A percentile compares a stretch with the other conserved stretches of the same genome.
These are phyloP conservation scores for Botrytis sinoallii DNA, from an alignment of 2,329 filamentous ascomycete species.

Conservation along the genomic window DNA sequence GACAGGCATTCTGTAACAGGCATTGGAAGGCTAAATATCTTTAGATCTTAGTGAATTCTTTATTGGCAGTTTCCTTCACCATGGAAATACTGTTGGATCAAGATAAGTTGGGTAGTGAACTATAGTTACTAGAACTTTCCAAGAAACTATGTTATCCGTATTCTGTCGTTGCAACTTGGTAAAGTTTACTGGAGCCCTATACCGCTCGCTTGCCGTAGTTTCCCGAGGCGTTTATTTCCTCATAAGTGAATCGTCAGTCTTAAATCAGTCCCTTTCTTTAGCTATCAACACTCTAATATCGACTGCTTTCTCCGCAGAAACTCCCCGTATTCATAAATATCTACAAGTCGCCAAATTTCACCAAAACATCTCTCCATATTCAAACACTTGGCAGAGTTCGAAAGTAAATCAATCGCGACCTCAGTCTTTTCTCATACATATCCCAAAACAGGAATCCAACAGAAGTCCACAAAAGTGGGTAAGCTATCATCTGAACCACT, in stretches of 20 bases:
- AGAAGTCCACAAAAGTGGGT: neutral
- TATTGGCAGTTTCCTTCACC: neutral
- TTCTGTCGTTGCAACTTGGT: too few relatives aligned
- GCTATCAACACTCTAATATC: neutral
- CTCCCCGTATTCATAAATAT: neutral
- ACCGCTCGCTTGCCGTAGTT: neutral
- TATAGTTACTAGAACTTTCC: neutral
- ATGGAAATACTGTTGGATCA: too few relatives aligned
- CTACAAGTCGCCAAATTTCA: neutral
- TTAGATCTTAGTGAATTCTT: neutral
- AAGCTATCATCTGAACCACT: neutral
- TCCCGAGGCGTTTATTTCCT: neutral
- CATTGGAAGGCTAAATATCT: neutral
- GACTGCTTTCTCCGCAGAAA: neutral
- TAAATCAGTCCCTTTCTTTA: neutral
- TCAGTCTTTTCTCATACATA: neutral
- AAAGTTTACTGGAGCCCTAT: neutral
- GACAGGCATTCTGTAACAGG: too few relatives aligned
- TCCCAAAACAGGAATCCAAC: too few relatives aligned
- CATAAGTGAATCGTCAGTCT: too few relatives aligned
- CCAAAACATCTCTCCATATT: neutral
- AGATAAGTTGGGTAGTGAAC: neutral
- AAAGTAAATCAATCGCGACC: too few relatives aligned
- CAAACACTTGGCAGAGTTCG: neutral
- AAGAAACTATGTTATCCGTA: fast-evolving